These are phyloP conservation scores for Paramecium octaurelia DNA, from an alignment of 73 alveolate species.

Conservation along the genomic window DNA sequence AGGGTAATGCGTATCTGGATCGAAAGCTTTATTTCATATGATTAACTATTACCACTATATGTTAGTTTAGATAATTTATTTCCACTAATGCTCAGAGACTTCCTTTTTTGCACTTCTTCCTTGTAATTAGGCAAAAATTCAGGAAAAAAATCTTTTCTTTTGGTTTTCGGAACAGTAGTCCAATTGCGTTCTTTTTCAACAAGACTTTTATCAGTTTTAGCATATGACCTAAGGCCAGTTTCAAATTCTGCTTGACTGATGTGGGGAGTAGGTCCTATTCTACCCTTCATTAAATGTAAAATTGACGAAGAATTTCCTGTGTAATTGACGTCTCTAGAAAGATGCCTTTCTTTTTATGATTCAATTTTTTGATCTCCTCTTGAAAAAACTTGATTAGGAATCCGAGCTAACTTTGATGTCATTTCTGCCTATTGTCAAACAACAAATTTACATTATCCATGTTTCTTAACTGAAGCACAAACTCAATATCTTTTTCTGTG, in stretches of 20 bases:
- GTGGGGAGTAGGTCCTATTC: constrained; percentile 19
- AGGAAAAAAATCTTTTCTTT: neutral
- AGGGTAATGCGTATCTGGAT: constrained; percentile 3
- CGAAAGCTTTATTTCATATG: neutral
- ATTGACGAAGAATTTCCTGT: neutral
- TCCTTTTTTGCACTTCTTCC: neutral
- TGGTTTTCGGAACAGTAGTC: constrained; percentile 16
- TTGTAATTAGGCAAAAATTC: neutral
- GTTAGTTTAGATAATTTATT: neutral
- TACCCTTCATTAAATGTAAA: neutral
- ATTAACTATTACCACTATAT: neutral
- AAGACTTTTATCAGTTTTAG: neutral
- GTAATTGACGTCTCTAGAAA: neutral
- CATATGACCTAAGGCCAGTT: neutral
- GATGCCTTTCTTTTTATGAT: neutral
- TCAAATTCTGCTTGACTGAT: constrained; percentile 8
- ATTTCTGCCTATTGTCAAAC: neutral
- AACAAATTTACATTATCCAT: neutral
- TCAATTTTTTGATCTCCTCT: neutral
- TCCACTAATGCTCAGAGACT: neutral
- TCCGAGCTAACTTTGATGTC: neutral
- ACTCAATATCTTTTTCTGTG: constrained; percentile 52
- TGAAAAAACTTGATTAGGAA: neutral
- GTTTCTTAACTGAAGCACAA: constrained; percentile 3
- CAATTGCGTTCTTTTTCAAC: neutral